Evolutionary conservation across 1,139 yeast species (phyloP).

Genomic region (Protomyces macrosporus): DNA sequence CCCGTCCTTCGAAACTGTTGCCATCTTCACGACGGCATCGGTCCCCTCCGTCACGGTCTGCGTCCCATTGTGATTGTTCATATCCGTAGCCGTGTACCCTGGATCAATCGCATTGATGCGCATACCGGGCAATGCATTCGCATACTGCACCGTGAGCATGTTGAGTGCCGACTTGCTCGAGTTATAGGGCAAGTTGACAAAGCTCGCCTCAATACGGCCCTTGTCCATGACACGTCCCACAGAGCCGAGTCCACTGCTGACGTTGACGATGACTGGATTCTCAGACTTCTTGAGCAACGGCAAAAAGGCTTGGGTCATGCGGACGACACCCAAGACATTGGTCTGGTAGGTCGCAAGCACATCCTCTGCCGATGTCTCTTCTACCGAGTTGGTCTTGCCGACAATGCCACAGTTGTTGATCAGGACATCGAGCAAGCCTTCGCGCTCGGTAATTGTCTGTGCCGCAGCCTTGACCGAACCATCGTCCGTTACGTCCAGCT

Average conservation of each 20-base stretch:
- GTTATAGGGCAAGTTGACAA: not conserved
- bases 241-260: not conserved
- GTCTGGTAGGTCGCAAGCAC: not conserved
- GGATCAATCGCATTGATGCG: not conserved
- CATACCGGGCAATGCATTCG: not conserved
- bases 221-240: not conserved
- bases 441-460: conserved; percentile 24
- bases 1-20: not conserved
- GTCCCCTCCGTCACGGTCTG: not conserved
- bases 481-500: conserved; percentile 31
- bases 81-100: not conserved
- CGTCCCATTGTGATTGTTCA: not conserved
- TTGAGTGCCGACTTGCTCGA: not conserved
- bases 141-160: not conserved
- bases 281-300: not conserved
- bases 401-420: conserved; percentile 31
- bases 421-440: conserved; percentile 31
- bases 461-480: conserved; percentile 27
- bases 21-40: not conserved
- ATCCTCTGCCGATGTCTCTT: not conserved
- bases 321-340: not conserved
- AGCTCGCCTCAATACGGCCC: not conserved
- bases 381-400: conserved; percentile 6
- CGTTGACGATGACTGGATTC: not conserved
- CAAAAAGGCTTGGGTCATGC: not conserved